phyloP scores from a whole-genome alignment of 306 rosid species.

The Malus sieversii region DNA sequence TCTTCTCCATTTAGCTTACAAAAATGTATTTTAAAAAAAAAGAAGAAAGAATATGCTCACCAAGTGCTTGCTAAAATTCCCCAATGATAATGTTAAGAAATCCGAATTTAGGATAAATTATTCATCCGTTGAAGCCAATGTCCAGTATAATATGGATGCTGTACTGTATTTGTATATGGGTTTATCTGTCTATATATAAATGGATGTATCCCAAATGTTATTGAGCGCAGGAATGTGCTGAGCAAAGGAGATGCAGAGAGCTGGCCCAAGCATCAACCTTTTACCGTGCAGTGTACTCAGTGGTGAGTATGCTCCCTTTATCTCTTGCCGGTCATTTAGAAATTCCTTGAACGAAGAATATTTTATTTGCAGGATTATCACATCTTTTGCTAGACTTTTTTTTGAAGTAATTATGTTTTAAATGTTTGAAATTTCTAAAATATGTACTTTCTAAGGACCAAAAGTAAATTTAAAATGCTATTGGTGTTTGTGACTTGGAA shows the following conservation, averaged over 20 bases:
- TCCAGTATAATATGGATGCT: background rate
- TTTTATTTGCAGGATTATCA: background rate
- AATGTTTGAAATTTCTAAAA: background rate
- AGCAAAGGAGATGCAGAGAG: conserved; percentile 13
- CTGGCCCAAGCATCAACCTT: conserved; percentile 14
- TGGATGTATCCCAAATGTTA: background rate
- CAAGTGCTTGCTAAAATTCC: background rate
- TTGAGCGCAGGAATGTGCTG: conserved; percentile 9
- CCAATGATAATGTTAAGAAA: background rate
- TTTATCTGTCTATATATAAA: background rate
- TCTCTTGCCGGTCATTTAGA: background rate
- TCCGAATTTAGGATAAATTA: background rate
- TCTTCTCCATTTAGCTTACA: background rate
- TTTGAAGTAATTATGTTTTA: background rate
- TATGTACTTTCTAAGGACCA: background rate
- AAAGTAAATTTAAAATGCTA: background rate
- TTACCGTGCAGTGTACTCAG: conserved; percentile 23
- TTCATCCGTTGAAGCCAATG: background rate
- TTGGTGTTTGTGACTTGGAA: background rate
- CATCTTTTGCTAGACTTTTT: background rate
- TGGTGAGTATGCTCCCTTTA: conserved; percentile 13
- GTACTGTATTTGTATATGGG: background rate
- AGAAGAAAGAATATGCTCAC: background rate
- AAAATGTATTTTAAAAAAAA: no score
- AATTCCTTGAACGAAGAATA: background rate